These are phyloP conservation scores for Diaporthe vaccinii DNA, from an alignment of 2,329 filamentous ascomycete genomes.

Conservation along the genomic window DNA sequence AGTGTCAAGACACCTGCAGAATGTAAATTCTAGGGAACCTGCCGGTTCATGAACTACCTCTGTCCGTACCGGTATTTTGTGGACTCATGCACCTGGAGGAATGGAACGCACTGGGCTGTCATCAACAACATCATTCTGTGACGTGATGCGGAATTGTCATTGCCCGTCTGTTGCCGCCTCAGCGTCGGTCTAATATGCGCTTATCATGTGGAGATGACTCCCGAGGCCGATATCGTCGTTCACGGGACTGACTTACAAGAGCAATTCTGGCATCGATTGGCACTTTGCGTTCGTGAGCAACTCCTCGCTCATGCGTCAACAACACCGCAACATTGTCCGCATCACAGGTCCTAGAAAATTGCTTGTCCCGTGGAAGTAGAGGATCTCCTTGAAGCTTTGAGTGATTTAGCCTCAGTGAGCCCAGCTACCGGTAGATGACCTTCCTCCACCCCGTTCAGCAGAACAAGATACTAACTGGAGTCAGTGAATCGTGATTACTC, in stretches of 20 bases:
- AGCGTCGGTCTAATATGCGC: background rate
- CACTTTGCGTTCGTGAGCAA: background rate
- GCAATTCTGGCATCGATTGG: background rate
- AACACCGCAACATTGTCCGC: background rate
- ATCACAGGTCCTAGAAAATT: background rate
- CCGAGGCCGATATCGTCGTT: slow-evolving; percentile 38
- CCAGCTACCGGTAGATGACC: background rate
- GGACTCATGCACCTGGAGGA: background rate
- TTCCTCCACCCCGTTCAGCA: background rate
- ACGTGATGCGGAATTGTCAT: slow-evolving; percentile 37
- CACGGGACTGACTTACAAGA: slow-evolving; percentile 40
- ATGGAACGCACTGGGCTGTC: background rate
- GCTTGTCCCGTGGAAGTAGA: background rate
- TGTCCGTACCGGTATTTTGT: background rate
- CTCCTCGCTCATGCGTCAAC: background rate
- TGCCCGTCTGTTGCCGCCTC: slow-evolving; percentile 31
- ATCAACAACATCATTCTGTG: slow-evolving; percentile 15
- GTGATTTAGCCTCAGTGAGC: background rate
- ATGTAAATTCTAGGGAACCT: too few species aligned
- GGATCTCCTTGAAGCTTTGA: background rate
- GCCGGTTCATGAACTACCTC: background rate
- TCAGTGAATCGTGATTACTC: background rate
- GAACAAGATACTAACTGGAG: slow-evolving; percentile 7
- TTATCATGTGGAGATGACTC: slow-evolving; percentile 36
- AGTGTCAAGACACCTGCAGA: too few species aligned